Base-by-base conservation (phyloP, 768 basidiomycete species). In the Russula griseocarnosa region DNA sequence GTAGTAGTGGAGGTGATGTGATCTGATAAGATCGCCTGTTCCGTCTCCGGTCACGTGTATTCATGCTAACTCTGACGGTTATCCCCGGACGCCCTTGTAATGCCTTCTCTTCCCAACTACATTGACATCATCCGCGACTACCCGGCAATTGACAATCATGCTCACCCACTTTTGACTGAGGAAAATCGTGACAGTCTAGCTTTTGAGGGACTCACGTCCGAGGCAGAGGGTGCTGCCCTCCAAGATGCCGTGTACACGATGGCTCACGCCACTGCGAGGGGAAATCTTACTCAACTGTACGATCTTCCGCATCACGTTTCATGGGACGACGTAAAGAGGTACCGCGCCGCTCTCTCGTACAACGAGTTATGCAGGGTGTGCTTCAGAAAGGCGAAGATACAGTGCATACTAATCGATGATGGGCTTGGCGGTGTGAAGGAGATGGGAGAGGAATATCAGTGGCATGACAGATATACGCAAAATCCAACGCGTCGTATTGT, bases 141-240 rank as follows among this genome's bases (percentile, higher is more conserved):
- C 55, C 87, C 86, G 22, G 83, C 82, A 0, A 87, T 90, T 70
- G 90, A 92, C 75, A 90, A 91, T 71, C 90, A 92, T 70, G 86
- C 88, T 0, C 90, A 92, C 70, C 86, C 88, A 1, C 76, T 92
- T 22, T 77, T 92, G 53, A 75, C 76, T 26, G 76, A 74, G 7
- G 74, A 74, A 22, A 70, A 81, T 58, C 80, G 85, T 34, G 55
- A 74, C 24, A 66, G 63, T 4, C 68, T 88, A 20, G 79, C 84
- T 0, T 81, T 90, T 65, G 86, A 91, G 62, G 83, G 83, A 0
- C 70, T 88, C 54, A 75, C 87, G 50, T 86, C 86, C 2, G 88
- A 91, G 71, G 86, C 88, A 24, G 71, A 74, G 20, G 85, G 81
- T 10, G 83, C 83, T 0, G 75, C 86, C 38, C 72, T 70, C 11